Percentiles rank a stretch among this genome's conserved stretches.
Evolutionary conservation across 495 filamentous ascomycete genomes (phyloP).

Genomic region (Xylaria castorea): DNA sequence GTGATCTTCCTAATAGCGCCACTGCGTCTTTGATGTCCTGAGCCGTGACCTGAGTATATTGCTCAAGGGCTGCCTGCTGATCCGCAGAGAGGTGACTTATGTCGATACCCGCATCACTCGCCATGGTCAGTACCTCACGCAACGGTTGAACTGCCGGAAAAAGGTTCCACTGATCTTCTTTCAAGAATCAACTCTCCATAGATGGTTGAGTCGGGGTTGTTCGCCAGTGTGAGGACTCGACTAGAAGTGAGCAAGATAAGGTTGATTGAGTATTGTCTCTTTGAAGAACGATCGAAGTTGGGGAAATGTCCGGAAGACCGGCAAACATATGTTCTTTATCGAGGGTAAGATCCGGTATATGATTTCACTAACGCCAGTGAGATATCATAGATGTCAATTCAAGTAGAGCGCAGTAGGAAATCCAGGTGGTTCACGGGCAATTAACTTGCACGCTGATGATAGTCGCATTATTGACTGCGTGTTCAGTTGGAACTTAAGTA

Average conservation of each 20-base stretch:
- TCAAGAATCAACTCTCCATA: slow-evolving; percentile 10
- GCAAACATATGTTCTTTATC: background rate
- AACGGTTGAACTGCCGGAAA: background rate
- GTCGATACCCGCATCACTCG: slow-evolving; percentile 58
- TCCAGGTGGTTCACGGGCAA: background rate
- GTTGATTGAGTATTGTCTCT: background rate
- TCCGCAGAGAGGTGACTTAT: slow-evolving; percentile 71
- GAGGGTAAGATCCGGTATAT: background rate
- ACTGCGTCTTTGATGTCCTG: slow-evolving; percentile 81
- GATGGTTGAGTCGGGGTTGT: background rate
- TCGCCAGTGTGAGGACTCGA: background rate
- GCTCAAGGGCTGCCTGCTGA: slow-evolving; percentile 83
- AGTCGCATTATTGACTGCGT: slow-evolving; percentile 9
- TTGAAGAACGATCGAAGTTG: background rate
- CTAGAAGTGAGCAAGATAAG: background rate
- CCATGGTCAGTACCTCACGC: slow-evolving; percentile 35
- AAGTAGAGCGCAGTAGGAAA: too few species aligned
- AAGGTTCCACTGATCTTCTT: background rate
- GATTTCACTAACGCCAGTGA: background rate
- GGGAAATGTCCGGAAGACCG: background rate
- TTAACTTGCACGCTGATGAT: background rate
- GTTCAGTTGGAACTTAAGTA: slow-evolving; percentile 24
- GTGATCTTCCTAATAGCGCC: slow-evolving; percentile 77
- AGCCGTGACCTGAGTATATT: slow-evolving; percentile 86
- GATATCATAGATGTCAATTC: background rate